phyloP scores from a whole-genome alignment of 345 rosid genomes.

The Eucalyptus urophylla region DNA sequence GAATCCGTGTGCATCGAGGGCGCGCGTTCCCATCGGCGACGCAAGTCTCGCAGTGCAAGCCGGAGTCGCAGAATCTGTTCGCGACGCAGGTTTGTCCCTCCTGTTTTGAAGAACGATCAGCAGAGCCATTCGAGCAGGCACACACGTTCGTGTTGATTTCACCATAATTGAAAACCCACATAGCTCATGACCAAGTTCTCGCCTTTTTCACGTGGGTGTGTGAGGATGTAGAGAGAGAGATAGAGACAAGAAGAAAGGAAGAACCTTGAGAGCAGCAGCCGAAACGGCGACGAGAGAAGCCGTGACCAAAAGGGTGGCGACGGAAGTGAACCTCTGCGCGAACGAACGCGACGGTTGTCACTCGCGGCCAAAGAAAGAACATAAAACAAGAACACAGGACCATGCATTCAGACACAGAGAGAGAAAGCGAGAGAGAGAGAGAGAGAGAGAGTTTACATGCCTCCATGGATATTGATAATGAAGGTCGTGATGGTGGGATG shows the following conservation, averaged over 20 bases:
- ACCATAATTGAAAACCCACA: neutral
- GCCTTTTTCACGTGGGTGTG: neutral
- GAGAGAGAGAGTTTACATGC: neutral
- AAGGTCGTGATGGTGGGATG: neutral
- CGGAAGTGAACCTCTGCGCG: slow-evolving; percentile 16
- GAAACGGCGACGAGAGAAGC: slow-evolving; percentile 25
- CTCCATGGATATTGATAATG: neutral
- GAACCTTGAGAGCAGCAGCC: slow-evolving; percentile 61
- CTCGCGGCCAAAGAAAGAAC: neutral
- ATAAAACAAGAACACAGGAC: neutral
- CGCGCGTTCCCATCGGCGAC: slow-evolving; percentile 44
- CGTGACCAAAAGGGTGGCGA: slow-evolving; percentile 10
- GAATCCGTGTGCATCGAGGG: slow-evolving; percentile 63
- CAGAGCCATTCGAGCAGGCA: neutral
- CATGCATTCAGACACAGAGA: neutral
- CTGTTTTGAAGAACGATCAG: slow-evolving; percentile 9
- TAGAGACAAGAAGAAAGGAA: neutral
- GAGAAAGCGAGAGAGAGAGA: neutral
- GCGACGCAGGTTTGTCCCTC: slow-evolving; percentile 66
- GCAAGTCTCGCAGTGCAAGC: slow-evolving; percentile 67
- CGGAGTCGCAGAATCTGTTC: slow-evolving; percentile 40
- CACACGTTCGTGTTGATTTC: neutral
- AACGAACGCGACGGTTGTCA: neutral
- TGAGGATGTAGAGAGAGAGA: neutral
- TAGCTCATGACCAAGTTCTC: neutral